Conservation (phyloP, 306 rosid genomes). For the Bauhinia variegata region DNA sequence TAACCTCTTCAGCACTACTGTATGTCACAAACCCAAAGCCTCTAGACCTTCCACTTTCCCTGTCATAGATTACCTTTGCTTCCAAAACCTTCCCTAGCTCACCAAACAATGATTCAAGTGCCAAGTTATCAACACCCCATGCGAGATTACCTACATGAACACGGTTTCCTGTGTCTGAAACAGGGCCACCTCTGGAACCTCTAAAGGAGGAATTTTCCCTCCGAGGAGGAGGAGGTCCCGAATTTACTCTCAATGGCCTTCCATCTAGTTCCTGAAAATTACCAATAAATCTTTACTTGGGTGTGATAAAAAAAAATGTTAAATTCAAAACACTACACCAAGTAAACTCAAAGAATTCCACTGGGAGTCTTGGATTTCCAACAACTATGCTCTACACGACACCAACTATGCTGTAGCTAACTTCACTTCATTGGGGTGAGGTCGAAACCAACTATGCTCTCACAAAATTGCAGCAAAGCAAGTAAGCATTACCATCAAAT, state of each 20-base stretch:
- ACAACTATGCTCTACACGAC: too few relatives aligned
- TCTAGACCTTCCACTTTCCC: slow-evolving; percentile 96
- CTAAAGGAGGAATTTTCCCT: slow-evolving; percentile 51
- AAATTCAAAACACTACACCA: slow-evolving; percentile 5
- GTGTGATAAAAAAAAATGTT: slow-evolving; percentile 6
- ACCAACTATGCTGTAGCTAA: too few relatives aligned
- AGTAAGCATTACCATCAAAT: background rate
- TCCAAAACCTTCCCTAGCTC: slow-evolving; percentile 84
- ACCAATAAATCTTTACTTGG: slow-evolving; percentile 25
- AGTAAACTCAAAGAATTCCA: slow-evolving; percentile 9
- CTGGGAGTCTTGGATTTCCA: slow-evolving; percentile 3
- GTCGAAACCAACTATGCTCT: too few relatives aligned
- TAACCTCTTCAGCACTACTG: slow-evolving; percentile 65
- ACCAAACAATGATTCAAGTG: slow-evolving; percentile 74
- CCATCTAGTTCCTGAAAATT: slow-evolving; percentile 74
- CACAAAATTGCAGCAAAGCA: background rate
- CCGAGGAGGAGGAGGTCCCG: slow-evolving; percentile 82
- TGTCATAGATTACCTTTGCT: slow-evolving; percentile 86
- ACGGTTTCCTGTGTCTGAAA: slow-evolving; percentile 51
- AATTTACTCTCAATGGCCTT: slow-evolving; percentile 76
- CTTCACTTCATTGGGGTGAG: background rate
- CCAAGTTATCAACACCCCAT: slow-evolving; percentile 87
- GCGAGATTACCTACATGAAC: slow-evolving; percentile 87
- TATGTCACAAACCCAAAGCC: slow-evolving; percentile 95
- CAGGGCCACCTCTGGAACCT: slow-evolving; percentile 46